Evolutionary conservation across 2,329 filamentous ascomycete genomes (phyloP), one percentile per base, ranked within the genome.

Genomic region (Tolypocladium ophioglossoides): DNA sequence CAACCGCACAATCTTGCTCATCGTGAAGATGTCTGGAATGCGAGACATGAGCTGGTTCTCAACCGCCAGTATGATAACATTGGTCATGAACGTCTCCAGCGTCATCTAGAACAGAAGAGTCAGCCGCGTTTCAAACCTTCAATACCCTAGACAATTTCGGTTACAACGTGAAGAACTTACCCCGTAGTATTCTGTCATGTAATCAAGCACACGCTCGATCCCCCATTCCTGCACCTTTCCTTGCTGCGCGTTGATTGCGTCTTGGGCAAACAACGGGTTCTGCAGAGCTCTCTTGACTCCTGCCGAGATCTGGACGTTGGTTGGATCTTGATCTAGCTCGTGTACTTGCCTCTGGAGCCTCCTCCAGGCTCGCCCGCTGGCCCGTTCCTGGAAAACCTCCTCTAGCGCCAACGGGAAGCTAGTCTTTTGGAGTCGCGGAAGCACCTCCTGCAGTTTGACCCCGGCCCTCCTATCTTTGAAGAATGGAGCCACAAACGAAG

Each of bases 181-280:
- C 63, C 74, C 65, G 52, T 75, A 76, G 52, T 71, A 75, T 0
- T 71, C 70, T 35, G 67, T 60, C 58, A 73, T 64, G n/a, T 61
- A 68, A 51, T 74, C 71, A 1, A 74, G 41, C 0, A 54, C 54
- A 14, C 52, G 27, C 38, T 46, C 38, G 22, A 44, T 52, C 5
- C 49, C 49, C 16, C 37, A 52, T 12, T 24, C 32, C 14, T 50
- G 48, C 2, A 37, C 34, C 8, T 46, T 46, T 8, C 48, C 48
- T 11, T 38, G 27, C 24, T 50, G 41, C 24, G 49, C 30, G 8
- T 52, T 34, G 16, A 47, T 22, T 11, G 41, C 6, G 4, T 37
- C 1, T 0, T 66, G 0, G 22, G 41, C 41, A 30, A 46, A 46
- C 1, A 46, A 24, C 7, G 41, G 41, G 41, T 46, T 46, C 24